Conservation (phyloP, 73 alveolate species). For the Paramecium pentaurelia region DNA sequence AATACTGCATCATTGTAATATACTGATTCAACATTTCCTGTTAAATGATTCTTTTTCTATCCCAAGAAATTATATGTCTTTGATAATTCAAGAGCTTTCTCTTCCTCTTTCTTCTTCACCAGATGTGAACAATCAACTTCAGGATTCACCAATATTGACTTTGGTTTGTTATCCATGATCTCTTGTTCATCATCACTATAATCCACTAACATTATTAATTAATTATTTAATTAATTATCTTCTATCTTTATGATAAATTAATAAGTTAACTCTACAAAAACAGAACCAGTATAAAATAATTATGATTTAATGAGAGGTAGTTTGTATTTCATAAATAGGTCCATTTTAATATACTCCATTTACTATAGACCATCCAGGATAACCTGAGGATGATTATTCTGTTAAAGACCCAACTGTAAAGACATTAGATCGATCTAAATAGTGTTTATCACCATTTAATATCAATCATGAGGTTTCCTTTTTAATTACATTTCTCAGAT, state of each 20-base stretch:
- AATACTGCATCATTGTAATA: conserved; percentile 34
- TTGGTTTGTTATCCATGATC: not conserved
- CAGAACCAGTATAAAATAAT: not conserved
- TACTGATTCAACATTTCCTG: conserved; percentile 54
- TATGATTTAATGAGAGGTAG: conserved; percentile 2
- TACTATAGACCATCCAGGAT: not conserved
- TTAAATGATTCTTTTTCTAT: conserved; percentile 50
- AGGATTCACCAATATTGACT: conserved; percentile 41
- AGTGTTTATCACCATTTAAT: not conserved
- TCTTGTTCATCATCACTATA: conserved; percentile 56
- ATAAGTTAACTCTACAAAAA: not conserved
- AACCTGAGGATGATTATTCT: conserved; percentile 29
- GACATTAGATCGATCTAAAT: conserved; percentile 28
- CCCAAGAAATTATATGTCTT: conserved; percentile 27
- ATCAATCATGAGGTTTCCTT: not conserved
- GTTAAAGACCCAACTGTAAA: conserved; percentile 38
- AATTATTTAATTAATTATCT: not conserved
- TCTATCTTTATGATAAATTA: not conserved
- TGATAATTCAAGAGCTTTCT: conserved; percentile 32
- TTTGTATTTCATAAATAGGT: not conserved
- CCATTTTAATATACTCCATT: conserved; percentile 14
- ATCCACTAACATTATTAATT: conserved; percentile 52
- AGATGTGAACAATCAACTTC: conserved; percentile 50
- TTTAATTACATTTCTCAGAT: not conserved
- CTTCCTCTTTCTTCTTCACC: conserved; percentile 22